These are phyloP conservation scores for Isatis tinctoria DNA, from an alignment of 345 rosid species.

Conservation along the genomic window DNA sequence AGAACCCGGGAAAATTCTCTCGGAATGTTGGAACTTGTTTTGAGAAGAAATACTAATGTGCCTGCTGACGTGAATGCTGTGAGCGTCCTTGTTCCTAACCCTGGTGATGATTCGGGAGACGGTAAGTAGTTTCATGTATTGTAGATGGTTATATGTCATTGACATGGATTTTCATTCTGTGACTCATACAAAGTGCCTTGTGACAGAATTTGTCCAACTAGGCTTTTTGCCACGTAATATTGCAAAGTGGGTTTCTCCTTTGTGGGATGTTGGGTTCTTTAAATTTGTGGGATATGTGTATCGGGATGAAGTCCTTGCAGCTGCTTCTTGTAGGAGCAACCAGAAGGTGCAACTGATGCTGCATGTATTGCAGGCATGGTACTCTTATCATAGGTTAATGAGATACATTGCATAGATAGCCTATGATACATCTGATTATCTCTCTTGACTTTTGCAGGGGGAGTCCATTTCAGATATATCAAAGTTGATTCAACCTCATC, in stretches of 20 bases:
- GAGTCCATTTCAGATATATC: slow-evolving; percentile 48
- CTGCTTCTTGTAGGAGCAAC: slow-evolving; percentile 63
- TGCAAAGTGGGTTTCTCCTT: slow-evolving; percentile 90
- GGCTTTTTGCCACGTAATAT: slow-evolving; percentile 80
- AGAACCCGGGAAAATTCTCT: slow-evolving; percentile 45
- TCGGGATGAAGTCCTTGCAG: slow-evolving; percentile 70
- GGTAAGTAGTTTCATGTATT: slow-evolving; percentile 38
- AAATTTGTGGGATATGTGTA: slow-evolving; percentile 66
- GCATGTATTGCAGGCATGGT: slow-evolving; percentile 63
- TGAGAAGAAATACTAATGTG: slow-evolving; percentile 71
- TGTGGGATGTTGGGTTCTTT: slow-evolving; percentile 79
- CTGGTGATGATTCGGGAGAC: slow-evolving; percentile 45
- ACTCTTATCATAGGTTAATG: slow-evolving; percentile 21
- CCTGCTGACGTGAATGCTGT: slow-evolving; percentile 79
- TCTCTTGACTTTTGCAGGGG: slow-evolving; percentile 54
- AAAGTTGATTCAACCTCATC: slow-evolving; percentile 44
- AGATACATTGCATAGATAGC: slow-evolving; percentile 11
- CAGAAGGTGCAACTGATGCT: slow-evolving; percentile 65
- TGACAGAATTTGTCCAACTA: slow-evolving; percentile 60
- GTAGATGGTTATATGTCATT: background rate
- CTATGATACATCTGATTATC: slow-evolving; percentile 6
- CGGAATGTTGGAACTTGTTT: slow-evolving; percentile 63
- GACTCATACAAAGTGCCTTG: slow-evolving; percentile 12
- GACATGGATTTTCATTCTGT: background rate
- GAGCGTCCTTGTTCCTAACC: slow-evolving; percentile 62